Evolutionary conservation across 257 asterid species (phyloP), one percentile per base, ranked within the genome.

Genomic region (Handroanthus guayacan): DNA sequence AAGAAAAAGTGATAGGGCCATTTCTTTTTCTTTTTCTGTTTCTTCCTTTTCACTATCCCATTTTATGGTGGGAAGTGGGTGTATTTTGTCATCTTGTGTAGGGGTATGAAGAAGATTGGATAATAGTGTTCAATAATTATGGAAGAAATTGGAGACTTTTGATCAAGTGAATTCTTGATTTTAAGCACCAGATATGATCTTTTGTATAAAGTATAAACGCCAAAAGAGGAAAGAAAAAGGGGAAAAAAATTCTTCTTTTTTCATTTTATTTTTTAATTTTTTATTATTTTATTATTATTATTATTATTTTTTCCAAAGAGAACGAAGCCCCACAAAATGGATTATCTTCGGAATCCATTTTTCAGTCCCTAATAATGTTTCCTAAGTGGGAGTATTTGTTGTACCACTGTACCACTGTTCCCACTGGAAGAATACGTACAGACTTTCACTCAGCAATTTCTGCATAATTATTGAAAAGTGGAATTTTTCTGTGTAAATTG

Each of bases 371-470:
- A 11, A 55, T 39, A 6, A 39, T 72, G 82, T 79, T 77, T 72
- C 82, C 81, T 48, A 1, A 62, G 86, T 75, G 83, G 78, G 72
- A 78, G 78, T 69, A 67, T 50, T 25, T 73, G 75, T 71, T 79
- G 77, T 52, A 62, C 44, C 77, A 76, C 71, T 76, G 61, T n/a
- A n/a, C n/a, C 31, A 25, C 31, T 25, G 31, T 25, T 25, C 31
- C 31, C 31, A 25, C 1, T 25, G 31, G 31, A 25, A 25, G 31
- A 25, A 25, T 25, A 25, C 31, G 31, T 25, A 25, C 31, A 25
- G 31, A 25, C 31, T 72, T 60, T 37, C 73, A 82, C 69, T 11
- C 5, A 38, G 39, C 20, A 56, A n/a, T 62, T 62, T 75, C 39
- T 51, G 52, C 13, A 45, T 34, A 57, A 47, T 18, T 50, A 17